Percentiles rank a stretch among this genome's conserved stretches.
Evolutionary conservation across 768 basidiomycete species (phyloP).

Genomic region (Rhodotorula toruloides): DNA sequence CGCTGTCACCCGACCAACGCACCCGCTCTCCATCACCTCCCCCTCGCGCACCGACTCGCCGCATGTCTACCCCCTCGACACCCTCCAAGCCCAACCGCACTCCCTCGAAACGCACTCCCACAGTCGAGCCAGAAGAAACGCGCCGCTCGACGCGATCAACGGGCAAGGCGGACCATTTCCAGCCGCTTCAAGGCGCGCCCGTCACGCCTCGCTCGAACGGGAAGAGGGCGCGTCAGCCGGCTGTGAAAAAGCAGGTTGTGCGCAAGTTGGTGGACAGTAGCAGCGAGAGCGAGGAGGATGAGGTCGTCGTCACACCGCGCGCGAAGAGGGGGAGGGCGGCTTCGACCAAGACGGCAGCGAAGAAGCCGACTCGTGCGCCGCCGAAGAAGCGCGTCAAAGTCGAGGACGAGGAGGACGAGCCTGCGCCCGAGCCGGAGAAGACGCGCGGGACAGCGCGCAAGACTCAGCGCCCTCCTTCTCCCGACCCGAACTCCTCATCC

Average conservation of each 20-base stretch:
- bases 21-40: too few relatives aligned
- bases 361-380: background rate
- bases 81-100: background rate
- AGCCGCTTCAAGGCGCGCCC: slow-evolving; percentile 21
- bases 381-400: too few relatives aligned
- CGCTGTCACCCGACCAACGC: too few relatives aligned
- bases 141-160: slow-evolving; percentile 21
- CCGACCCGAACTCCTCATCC: background rate
- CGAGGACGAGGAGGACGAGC: background rate
- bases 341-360: background rate
- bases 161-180: slow-evolving; percentile 6
- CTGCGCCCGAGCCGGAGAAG: background rate
- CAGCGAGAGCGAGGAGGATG: background rate
- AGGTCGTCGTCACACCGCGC: background rate
- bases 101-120: background rate
- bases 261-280: too few relatives aligned
- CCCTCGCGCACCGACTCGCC: too few relatives aligned
- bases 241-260: too few relatives aligned
- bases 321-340: background rate
- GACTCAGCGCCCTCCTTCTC: background rate
- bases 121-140: background rate
- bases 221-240: slow-evolving; percentile 1
- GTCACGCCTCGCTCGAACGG: too few relatives aligned
- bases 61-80: background rate
- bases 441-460: too few relatives aligned